Evolutionary conservation across 768 basidiomycete species (phyloP).

Genomic region (Lactarius hengduanensis): DNA sequence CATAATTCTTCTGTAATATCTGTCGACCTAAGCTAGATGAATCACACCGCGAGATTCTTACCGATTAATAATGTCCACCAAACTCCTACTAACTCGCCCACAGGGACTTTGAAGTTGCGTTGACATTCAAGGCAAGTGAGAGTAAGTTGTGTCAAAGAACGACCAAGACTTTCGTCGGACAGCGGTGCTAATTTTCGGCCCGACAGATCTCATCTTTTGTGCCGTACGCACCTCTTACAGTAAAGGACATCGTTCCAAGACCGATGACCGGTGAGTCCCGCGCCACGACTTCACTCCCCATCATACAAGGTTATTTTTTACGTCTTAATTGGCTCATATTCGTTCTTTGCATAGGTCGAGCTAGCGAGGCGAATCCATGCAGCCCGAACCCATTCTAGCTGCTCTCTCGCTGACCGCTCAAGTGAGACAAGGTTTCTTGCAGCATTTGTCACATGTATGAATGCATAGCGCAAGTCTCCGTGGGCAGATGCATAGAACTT

Average conservation of each 20-base stretch:
- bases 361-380: not conserved
- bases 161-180: slow-evolving; percentile 4
- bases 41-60: not conserved
- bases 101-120: slow-evolving; percentile 2
- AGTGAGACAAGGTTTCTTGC: not conserved
- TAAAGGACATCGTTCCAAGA: not conserved
- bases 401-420: not conserved
- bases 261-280: slow-evolving; percentile 14
- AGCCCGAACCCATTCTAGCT: not conserved
- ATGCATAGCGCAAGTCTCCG: not conserved
- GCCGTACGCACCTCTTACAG: not conserved
- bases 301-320: slow-evolving; percentile 2
- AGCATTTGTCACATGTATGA: not conserved
- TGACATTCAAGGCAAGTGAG: slow-evolving; percentile 5
- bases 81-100: not conserved
- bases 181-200: not conserved
- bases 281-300: slow-evolving; percentile 6
- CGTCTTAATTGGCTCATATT: slow-evolving; percentile 5
- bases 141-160: not conserved
- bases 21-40: slow-evolving; percentile 1
- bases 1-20: not conserved
- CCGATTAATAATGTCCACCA: not conserved
- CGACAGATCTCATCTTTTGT: not conserved
- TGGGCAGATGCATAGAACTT: not conserved
- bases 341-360: not conserved